These are phyloP conservation scores for Salinomyces thailandicus DNA, from an alignment of 2,329 filamentous ascomycete genomes.

Conservation along the genomic window DNA sequence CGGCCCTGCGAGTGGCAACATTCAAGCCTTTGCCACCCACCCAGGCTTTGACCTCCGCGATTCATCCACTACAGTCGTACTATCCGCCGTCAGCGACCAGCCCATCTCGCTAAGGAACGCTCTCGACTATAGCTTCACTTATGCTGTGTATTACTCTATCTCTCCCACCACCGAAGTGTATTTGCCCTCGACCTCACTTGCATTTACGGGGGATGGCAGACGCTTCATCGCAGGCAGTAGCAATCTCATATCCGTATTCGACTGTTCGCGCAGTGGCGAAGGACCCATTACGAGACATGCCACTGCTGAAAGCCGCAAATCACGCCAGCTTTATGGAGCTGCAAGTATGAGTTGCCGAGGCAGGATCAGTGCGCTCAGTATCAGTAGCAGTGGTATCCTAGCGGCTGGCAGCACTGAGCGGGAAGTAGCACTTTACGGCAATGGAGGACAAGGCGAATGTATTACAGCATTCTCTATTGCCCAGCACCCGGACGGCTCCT, in stretches of 20 bases:
- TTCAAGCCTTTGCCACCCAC: constrained; percentile 45
- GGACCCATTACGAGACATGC: constrained; percentile 35
- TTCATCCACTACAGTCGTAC: constrained; percentile 38
- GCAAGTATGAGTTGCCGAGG: constrained; percentile 43
- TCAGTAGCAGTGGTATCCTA: constrained; percentile 39
- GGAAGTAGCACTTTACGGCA: constrained; percentile 46
- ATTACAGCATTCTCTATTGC: constrained; percentile 40
- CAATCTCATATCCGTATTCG: constrained; percentile 46
- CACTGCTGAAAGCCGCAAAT: constrained; percentile 30
- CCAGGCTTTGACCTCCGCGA: constrained; percentile 46
- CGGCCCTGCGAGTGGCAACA: constrained; percentile 35
- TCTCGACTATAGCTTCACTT: constrained; percentile 33
- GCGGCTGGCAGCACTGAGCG: constrained; percentile 49
- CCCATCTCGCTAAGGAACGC: constrained; percentile 49
- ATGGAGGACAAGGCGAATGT: constrained; percentile 38
- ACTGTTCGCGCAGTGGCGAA: constrained; percentile 38
- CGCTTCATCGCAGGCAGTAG: constrained; percentile 49
- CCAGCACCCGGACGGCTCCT: constrained; percentile 5
- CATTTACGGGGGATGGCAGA: constrained; percentile 40
- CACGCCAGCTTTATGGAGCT: constrained; percentile 26
- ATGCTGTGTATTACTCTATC: constrained; percentile 46
- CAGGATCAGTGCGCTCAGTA: constrained; percentile 42
- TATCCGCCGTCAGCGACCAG: constrained; percentile 43
- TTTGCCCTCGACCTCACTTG: constrained; percentile 44
- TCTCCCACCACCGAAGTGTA: constrained; percentile 47